Percentiles rank a stretch among this genome's conserved stretches.
phyloP scores from a whole-genome alignment of 768 basidiomycete genomes.

The Pleurotus eryngii region DNA sequence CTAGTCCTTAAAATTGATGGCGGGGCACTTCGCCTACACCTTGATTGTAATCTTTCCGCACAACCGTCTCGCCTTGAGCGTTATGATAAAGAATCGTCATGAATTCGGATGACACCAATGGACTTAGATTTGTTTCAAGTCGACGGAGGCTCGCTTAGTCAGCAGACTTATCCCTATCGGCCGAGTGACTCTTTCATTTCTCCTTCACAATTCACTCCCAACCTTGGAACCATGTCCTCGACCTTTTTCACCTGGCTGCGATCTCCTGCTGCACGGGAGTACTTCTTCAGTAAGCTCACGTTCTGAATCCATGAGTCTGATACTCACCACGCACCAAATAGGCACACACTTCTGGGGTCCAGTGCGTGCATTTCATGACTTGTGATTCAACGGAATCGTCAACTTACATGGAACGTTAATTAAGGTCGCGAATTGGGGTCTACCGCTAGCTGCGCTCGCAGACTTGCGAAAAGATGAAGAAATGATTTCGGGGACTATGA shows the following conservation, averaged over 20 bases:
- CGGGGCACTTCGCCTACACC: too few species aligned
- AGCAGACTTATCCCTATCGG: too few species aligned
- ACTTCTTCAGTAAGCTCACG: constrained; percentile 83
- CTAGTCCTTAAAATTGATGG: too few species aligned
- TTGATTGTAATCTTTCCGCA: too few species aligned
- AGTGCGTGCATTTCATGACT: constrained; percentile 46
- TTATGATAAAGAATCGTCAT: too few species aligned
- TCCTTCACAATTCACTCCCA: too few species aligned
- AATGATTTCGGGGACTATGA: constrained; percentile 96
- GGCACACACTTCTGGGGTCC: constrained; percentile 99
- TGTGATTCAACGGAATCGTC: constrained; percentile 12
- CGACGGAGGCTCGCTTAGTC: too few species aligned
- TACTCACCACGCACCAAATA: constrained; percentile 24
- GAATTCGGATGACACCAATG: too few species aligned
- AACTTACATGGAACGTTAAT: constrained; percentile 9
- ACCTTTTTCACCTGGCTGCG: constrained; percentile 87
- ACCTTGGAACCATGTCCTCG: constrained; percentile 56
- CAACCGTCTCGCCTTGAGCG: too few species aligned
- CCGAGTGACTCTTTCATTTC: too few species aligned
- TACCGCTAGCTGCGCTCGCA: constrained; percentile 88
- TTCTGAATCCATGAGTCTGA: not conserved
- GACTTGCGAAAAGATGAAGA: constrained; percentile 95
- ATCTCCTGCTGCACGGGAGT: constrained; percentile 87
- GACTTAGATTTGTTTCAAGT: too few species aligned
- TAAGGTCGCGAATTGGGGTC: constrained; percentile 97